A percentile compares a stretch with the other conserved stretches of the same genome.
These are phyloP conservation scores for Candida boidinii DNA, from an alignment of 805 yeast species.

Conservation along the genomic window DNA sequence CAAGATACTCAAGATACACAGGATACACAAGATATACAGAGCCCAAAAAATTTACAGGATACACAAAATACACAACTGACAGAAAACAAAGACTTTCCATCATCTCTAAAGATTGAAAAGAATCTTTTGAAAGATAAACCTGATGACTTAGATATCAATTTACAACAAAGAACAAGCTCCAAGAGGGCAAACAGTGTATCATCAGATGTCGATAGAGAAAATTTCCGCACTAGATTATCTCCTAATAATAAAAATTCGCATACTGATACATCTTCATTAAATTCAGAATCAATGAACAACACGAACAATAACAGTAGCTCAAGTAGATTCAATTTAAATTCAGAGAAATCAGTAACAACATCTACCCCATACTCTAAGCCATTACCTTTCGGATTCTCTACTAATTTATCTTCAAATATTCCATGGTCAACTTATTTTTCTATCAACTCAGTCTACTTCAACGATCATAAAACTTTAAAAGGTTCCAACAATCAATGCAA, in stretches of 20 bases:
- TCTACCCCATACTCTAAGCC: background rate
- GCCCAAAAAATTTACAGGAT: too few relatives aligned
- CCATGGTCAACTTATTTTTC: slow-evolving; percentile 12
- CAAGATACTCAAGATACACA: too few relatives aligned
- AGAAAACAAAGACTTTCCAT: too few relatives aligned
- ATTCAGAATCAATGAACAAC: background rate
- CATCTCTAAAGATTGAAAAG: too few relatives aligned
- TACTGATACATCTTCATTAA: slow-evolving; percentile 4
- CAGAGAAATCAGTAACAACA: background rate
- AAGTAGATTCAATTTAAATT: background rate
- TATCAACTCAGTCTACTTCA: too few relatives aligned
- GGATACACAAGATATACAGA: too few relatives aligned
- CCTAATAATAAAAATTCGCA: slow-evolving; percentile 1
- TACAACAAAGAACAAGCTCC: slow-evolving; percentile 11
- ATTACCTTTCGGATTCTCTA: too few relatives aligned
- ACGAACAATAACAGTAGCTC: background rate
- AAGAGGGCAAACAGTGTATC: slow-evolving; percentile 22
- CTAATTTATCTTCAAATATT: too few relatives aligned
- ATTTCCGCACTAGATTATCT: slow-evolving; percentile 16
- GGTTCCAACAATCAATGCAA: too few relatives aligned
- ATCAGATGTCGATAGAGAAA: slow-evolving; percentile 17
- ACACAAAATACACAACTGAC: too few relatives aligned
- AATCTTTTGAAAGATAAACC: too few relatives aligned
- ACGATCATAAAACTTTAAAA: slow-evolving; percentile 7
- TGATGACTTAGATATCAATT: too few relatives aligned